Base-by-base conservation (phyloP, 441 rosid species). In the Pelargonium cotyledonis region DNA sequence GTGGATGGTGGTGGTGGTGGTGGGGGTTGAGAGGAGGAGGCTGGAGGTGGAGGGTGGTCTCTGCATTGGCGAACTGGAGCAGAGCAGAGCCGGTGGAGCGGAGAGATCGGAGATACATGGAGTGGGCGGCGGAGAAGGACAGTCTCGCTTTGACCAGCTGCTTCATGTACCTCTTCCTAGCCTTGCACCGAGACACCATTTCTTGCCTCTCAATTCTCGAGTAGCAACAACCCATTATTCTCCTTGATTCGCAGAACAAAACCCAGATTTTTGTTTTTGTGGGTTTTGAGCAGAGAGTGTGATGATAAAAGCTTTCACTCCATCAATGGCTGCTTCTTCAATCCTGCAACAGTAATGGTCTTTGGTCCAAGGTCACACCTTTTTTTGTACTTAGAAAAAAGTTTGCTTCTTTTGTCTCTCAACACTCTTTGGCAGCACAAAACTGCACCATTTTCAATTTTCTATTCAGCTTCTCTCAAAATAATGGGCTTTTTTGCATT, bases 91-190 rank as follows among this genome's bases (percentile, higher is more conserved):
- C 96, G 67, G 91, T 86, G 76, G 78, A 72, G 68, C 96, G 95
- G 68, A 94, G 85, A 49, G 98, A 86, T 51, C 95, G 95, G 65
- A 94, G 83, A 71, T 94, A 89, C 85, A 91, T 86, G 77, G 92
- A 79, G 79, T 94, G 98, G 18, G 96, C 84, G 38, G 81, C 91
- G 15, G 95, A 85, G 65, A 91, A 82, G 49, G 86, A 73, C 80
- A 88, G 95, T 51, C 98, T 82, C 19, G 95, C 96, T 79, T 84
- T 80, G 38, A 89, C 97, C 10, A 91, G 80, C 62, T 89, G 91
- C 63, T 94, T 91, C 82, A 86, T 84, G 80, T 94, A 94, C 57
- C 86, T 78, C 88, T 89, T 91, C 73, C 98, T 85, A 3, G 93
- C 93, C 75, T 87, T 91, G 79, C 95, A 93, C 51, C 95, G 86